A percentile compares a stretch with the other conserved stretches of the same genome.
These are phyloP conservation scores for Trichocomaceae sp. DNA, from an alignment of 2,329 filamentous ascomycete species.

Conservation along the genomic window DNA sequence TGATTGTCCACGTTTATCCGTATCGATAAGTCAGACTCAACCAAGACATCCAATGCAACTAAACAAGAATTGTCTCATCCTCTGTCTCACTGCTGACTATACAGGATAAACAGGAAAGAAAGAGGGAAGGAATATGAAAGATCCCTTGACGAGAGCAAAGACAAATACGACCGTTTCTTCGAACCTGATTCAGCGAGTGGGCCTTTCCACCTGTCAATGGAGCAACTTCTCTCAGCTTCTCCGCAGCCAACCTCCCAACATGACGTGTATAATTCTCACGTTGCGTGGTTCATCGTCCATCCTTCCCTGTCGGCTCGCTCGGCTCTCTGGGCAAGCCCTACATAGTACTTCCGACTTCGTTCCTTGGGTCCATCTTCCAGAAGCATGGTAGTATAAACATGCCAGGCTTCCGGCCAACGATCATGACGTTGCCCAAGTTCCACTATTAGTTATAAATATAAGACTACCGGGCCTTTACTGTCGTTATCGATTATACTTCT, in stretches of 20 bases:
- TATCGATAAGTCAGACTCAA: neutral
- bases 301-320: neutral
- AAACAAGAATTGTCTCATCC: neutral
- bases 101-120: neutral
- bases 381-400: neutral
- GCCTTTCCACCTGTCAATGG: neutral
- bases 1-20: neutral
- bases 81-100: neutral
- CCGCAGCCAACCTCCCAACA: neutral
- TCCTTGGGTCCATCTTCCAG: neutral
- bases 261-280: conserved; percentile 1
- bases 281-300: neutral
- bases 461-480: neutral
- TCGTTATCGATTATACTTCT: neutral
- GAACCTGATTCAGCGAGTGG: neutral
- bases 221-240: neutral
- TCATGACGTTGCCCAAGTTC: conserved; percentile 5
- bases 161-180: neutral
- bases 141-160: neutral
- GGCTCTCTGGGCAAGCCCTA: neutral
- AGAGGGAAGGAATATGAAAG: neutral
- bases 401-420: neutral
- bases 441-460: conserved; percentile 1
- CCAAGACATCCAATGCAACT: neutral
- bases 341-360: too few species aligned